Evolutionary conservation across 176 grass and related monocot species (phyloP).

Genomic region (Ensete glaucum): DNA sequence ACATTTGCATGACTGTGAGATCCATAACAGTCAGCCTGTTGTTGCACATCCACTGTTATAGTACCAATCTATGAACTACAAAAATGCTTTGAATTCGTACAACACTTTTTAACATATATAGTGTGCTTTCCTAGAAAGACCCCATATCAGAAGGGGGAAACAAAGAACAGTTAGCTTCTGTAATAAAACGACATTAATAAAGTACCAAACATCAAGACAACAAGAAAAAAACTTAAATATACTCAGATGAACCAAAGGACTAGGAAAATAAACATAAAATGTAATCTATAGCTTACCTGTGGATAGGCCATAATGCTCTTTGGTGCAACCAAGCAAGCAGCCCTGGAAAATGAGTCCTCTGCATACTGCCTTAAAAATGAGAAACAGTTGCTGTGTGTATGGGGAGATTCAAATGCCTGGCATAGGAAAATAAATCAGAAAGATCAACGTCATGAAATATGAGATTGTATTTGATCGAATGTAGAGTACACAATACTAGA

Average conservation of each 20-base stretch:
- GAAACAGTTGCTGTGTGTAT: constrained; percentile 68
- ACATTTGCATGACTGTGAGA: constrained; percentile 1
- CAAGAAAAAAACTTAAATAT: constrained; percentile 7
- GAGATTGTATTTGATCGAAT: background rate
- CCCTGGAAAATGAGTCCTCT: constrained; percentile 53
- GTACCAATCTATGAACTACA: background rate
- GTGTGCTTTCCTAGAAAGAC: background rate
- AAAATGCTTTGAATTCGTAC: background rate
- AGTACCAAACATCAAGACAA: background rate
- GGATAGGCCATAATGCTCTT: constrained; percentile 84
- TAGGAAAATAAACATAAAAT: background rate
- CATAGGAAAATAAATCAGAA: background rate
- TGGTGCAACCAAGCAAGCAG: constrained; percentile 81
- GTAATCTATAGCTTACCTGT: constrained; percentile 39
- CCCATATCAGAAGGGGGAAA: background rate
- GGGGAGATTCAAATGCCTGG: constrained; percentile 89
- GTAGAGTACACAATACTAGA: constrained; percentile 12
- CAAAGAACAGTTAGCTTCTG: background rate
- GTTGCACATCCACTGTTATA: background rate
- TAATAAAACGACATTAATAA: background rate
- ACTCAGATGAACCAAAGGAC: background rate
- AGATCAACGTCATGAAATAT: background rate
- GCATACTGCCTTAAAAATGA: constrained; percentile 78
- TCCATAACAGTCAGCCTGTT: background rate
- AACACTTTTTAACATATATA: background rate